phyloP scores from a whole-genome alignment of 108 stramenopile genomes.

The Conticribra weissflogii region DNA sequence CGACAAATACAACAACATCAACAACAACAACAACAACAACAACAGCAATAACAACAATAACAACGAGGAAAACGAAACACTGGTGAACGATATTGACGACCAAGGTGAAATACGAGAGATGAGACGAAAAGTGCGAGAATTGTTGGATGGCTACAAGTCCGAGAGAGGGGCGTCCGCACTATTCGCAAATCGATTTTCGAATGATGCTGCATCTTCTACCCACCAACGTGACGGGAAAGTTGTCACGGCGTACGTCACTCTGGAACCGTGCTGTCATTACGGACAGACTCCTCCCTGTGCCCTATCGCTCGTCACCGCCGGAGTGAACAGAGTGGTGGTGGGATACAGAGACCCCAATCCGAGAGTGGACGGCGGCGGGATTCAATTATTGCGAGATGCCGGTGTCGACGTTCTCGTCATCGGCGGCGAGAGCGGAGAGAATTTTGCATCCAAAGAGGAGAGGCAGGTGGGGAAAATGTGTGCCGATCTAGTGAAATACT shows the following conservation, averaged over 20 bases:
- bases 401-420: constrained; percentile 70
- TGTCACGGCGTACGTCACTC: constrained; percentile 90
- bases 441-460: constrained; percentile 5
- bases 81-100: no score
- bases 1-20: constrained; percentile 25
- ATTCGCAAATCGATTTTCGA: constrained; percentile 48
- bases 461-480: constrained; percentile 41
- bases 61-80: no score
- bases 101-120: no score
- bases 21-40: constrained; percentile 3
- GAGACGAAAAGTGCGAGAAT: no score
- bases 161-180: constrained; percentile 55
- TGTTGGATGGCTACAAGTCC: constrained; percentile 51
- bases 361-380: constrained; percentile 81
- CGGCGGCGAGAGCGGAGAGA: constrained; percentile 4
- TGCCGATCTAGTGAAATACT: constrained; percentile 57
- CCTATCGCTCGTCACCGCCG: constrained; percentile 57
- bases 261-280: constrained; percentile 91
- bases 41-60: neutral
- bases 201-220: no score
- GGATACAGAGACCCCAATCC: constrained; percentile 89
- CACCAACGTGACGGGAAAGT: neutral
- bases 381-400: constrained; percentile 64
- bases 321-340: constrained; percentile 81
- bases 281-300: constrained; percentile 91